These are phyloP conservation scores for Lachancea sp. DNA, from an alignment of 805 yeast species.

Conservation along the genomic window DNA sequence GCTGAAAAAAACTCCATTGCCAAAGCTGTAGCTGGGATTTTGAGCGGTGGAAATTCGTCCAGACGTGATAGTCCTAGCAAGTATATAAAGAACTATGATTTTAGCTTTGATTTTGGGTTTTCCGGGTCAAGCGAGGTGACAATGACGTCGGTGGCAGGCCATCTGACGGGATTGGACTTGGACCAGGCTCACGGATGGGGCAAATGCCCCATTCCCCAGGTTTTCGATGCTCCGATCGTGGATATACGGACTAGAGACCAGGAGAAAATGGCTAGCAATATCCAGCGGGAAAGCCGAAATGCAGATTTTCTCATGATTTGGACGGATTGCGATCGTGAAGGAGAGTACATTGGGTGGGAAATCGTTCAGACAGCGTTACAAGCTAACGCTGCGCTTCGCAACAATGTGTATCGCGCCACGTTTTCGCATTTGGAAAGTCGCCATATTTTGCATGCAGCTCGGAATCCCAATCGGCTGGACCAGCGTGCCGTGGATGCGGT, in stretches of 20 bases:
- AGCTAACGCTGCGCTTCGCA: conserved; percentile 36
- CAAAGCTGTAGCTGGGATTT: conserved; percentile 58
- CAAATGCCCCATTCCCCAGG: conserved; percentile 50
- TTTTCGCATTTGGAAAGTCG: conserved; percentile 79
- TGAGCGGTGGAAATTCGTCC: conserved; percentile 63
- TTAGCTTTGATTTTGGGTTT: conserved; percentile 57
- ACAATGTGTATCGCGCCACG: conserved; percentile 61
- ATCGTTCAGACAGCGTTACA: conserved; percentile 62
- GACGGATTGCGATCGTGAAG: conserved; percentile 98
- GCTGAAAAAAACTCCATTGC: conserved; percentile 98
- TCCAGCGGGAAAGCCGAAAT: conserved; percentile 53
- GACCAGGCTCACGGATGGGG: conserved; percentile 54
- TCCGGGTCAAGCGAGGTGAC: conserved; percentile 60
- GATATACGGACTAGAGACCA: conserved; percentile 38
- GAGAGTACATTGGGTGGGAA: conserved; percentile 87
- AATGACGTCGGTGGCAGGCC: conserved; percentile 93
- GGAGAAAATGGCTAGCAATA: conserved; percentile 54
- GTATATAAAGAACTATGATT: conserved; percentile 75
- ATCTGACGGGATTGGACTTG: conserved; percentile 61
- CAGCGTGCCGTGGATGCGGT: conserved; percentile 76
- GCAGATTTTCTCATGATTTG: conserved; percentile 76
- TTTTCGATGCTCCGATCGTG: conserved; percentile 68
- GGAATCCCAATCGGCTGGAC: conserved; percentile 57
- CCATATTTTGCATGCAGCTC: conserved; percentile 74
- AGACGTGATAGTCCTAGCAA: conserved; percentile 47